phyloP scores from a whole-genome alignment of 768 basidiomycete species.

The Mycena rosella region DNA sequence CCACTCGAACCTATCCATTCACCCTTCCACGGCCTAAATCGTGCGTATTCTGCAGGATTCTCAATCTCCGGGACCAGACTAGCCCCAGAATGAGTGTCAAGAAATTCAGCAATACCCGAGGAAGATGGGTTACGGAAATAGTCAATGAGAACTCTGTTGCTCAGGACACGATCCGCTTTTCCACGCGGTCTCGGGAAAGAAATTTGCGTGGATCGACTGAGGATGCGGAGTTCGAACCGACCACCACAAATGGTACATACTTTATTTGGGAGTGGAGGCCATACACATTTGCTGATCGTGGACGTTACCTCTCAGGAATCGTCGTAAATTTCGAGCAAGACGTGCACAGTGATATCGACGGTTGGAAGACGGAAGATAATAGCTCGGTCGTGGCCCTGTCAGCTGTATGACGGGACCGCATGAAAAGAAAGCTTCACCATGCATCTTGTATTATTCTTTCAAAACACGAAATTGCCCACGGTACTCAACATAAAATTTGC shows the following conservation, averaged over 20 bases:
- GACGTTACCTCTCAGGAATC: background rate
- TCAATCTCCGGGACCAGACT: slow-evolving; percentile 26
- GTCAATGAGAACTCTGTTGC: background rate
- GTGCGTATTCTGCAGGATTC: slow-evolving; percentile 8
- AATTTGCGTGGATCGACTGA: background rate
- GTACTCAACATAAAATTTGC: no score
- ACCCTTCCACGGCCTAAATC: background rate
- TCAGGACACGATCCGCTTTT: slow-evolving; percentile 7
- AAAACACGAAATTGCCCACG: no score
- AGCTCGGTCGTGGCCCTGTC: background rate
- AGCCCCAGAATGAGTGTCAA: background rate
- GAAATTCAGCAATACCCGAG: slow-evolving; percentile 29
- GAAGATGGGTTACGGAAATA: slow-evolving; percentile 32
- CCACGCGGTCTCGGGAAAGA: background rate
- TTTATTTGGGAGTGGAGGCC: no score
- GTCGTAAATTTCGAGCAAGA: slow-evolving; percentile 21
- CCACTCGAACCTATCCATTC: no score
- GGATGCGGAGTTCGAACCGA: background rate
- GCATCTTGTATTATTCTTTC: no score
- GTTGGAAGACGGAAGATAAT: background rate
- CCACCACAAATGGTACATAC: background rate
- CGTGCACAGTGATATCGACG: background rate
- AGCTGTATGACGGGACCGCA: slow-evolving; percentile 1
- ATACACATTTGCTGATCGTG: no score
- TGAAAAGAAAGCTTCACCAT: no score